Evolutionary conservation across 257 asterid species (phyloP), one percentile per base, ranked within the genome.

Genomic region (Rehmannia glutinosa): DNA sequence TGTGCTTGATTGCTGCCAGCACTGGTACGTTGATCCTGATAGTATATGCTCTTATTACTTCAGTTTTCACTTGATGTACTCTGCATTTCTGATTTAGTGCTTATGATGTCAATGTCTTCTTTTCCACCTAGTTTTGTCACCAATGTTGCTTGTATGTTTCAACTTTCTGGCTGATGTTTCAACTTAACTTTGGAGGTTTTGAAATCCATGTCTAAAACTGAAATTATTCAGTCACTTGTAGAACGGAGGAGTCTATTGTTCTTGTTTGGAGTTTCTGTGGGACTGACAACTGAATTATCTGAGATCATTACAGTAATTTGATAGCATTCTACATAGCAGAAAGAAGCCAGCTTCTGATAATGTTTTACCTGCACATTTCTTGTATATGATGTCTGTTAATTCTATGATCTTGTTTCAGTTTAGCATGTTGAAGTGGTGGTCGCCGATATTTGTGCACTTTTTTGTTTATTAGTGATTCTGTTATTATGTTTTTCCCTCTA

Each of bases 1-100:
- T 9, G 96, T 93, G 60, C 88, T 93, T 53, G 99, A 93, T 84
- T 93, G 99, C 87, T 93, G 99, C 78, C 95, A 90, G 62, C 99
- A 93, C 60, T 93, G 99, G 99, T 93, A 83, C 62, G 79, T 58
- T 45, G 20, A 16, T 69, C 67, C 33, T 81, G 55, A 65, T 68
- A 56, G 20, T 3, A 19, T 39, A 12, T 47, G 27, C 62, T 63
- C n/a, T 66, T 21, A 42, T n/a, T 39, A 24, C 11, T 71, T 55
- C 11, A n/a, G 46, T 49, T 50, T 23, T 35, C 47, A 25, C 50
- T 21, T 4, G 4, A 5, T 53, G 39, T 35, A 42, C 16, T 47
- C 5, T 56, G 25, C 39, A 2, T 35, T 45, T 54, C 33, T 8
- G 50, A 15, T 45, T 13, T 27, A 32, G 30, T 72, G 20, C 16